Conservation (phyloP, 2,329 filamentous ascomycete species). For the Diaporthe sp. region DNA sequence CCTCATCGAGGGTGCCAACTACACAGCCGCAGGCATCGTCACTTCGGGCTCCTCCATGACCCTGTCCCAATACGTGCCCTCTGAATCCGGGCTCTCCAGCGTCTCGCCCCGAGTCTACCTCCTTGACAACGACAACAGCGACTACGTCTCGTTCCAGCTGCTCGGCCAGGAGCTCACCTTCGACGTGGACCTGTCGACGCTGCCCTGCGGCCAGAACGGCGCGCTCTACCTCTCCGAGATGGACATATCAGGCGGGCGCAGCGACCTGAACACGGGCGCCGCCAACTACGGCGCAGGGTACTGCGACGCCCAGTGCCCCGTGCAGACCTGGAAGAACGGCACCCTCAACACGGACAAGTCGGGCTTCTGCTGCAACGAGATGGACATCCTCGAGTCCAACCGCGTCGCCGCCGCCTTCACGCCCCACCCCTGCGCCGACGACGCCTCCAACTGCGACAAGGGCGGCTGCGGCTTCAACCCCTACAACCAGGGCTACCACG, state of each 20-base stretch:
- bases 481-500: conserved; percentile 45
- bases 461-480: conserved; percentile 68
- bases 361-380: conserved; percentile 63
- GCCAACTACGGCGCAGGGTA: conserved; percentile 64
- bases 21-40: conserved; percentile 50
- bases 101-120: conserved; percentile 66
- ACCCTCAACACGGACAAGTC: conserved; percentile 58
- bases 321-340: conserved; percentile 57
- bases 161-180: conserved; percentile 74
- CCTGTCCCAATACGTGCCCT: conserved; percentile 47
- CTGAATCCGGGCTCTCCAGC: conserved; percentile 40
- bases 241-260: conserved; percentile 66
- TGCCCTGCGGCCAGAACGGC: conserved; percentile 75
- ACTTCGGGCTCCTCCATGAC: conserved; percentile 47
- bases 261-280: conserved; percentile 51
- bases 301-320: conserved; percentile 56
- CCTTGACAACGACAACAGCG: conserved; percentile 34
- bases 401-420: conserved; percentile 68
- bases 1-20: conserved; percentile 62
- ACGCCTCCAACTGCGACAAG: conserved; percentile 62
- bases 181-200: conserved; percentile 72
- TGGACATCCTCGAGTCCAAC: conserved; percentile 72
- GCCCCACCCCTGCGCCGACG: conserved; percentile 65
- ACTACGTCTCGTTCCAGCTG: conserved; percentile 62
- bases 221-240: conserved; percentile 57